Evolutionary conservation across 306 rosid species (phyloP), one percentile per base, ranked within the genome.

Genomic region (Datisca glomerata): DNA sequence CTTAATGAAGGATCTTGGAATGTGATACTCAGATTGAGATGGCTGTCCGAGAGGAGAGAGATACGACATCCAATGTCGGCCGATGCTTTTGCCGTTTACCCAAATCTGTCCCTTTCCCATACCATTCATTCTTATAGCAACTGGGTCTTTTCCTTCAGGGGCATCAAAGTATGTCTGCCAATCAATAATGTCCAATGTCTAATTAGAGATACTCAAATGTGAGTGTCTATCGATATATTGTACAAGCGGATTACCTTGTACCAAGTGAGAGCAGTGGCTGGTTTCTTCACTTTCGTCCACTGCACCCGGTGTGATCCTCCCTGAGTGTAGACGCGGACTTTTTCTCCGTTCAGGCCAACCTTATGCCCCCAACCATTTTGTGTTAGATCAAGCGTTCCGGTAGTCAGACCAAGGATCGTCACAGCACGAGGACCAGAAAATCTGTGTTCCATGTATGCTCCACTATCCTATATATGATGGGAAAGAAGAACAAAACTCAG

Each of bases 371-470:
- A 89, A 2, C 66, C 69, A 19, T 75, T 74, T 9, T 0, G 1
- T 5, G 75, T 53, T 24, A 84, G 41, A 29, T 84, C 91, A 4
- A 74, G 28, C 20, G 69, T 70, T 47, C 95, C 84, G 0, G 61
- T 56, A 63, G 55, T 83, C 63, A 89, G 71, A 44, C 81, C 81
- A 3, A 75, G 60, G 65, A 89, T 21, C 2, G 53, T 31, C n/a
- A 80, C 7, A 1, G 67, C 7, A 19, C 66, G 65, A 32, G 81
- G 92, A 31, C 92, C 98, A 0, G 96, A 81, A 29, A 13, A 80
- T 57, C 98, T 78, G 58, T 66, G 86, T 42, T 91, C 98, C 98
- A 91, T 78, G 72, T 91, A 91, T 22, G 96, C 79, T 70, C 96
- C 98, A 28, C 96, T 80, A 53, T 91, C 94, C 95, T 89, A 57